Base-by-base conservation (phyloP, 1,284 basidiomycete genomes). In the Cerrena zonata region DNA sequence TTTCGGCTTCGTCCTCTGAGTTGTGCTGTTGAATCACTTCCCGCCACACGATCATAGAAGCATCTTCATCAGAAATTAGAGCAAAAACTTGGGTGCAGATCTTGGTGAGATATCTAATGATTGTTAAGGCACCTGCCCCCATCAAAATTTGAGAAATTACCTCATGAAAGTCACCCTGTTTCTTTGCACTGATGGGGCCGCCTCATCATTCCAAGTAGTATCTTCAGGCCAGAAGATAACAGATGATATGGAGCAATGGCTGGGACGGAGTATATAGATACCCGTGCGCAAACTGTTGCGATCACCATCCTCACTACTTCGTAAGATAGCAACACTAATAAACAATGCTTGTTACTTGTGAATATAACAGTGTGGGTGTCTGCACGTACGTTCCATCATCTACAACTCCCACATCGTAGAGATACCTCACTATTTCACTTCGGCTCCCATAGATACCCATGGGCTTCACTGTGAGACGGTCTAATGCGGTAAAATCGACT, bases 121-220 rank as follows among this genome's bases (percentile, higher is more conserved):
- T 43, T 43, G 25, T 24, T 23, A 23, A 12, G 19, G 46, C 49
- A 25, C n/a, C 27, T 25, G 3, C 13, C n/a, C 18, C 4, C 24
- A 21, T 54, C 10, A 5, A 43, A 5, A 37, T 5, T 39, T 24
- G 7, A 40, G 27, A 43, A 18, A 45, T 4, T 18, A 80, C 82
- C 80, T 63, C 76, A 84, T 80, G 56, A 84, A 84, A 0, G 79
- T 82, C 4, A 78, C 65, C 11, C 80, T 68, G 60, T 82, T 84
- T 1, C 76, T 68, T 22, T 67, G 58, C 37, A 79, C 70, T 2
- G 78, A 67, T 0, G 72, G 66, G 1, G 64, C 47, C 0, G 75
- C 72, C 26, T 69, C 64, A 60, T 82, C 78, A 26, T 77, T 65
- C 82, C 82, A 84, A 0, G 80, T 84, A 0, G 67, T 70, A 34